phyloP scores from a whole-genome alignment of 345 rosid species.

The Murraya koenigii region DNA sequence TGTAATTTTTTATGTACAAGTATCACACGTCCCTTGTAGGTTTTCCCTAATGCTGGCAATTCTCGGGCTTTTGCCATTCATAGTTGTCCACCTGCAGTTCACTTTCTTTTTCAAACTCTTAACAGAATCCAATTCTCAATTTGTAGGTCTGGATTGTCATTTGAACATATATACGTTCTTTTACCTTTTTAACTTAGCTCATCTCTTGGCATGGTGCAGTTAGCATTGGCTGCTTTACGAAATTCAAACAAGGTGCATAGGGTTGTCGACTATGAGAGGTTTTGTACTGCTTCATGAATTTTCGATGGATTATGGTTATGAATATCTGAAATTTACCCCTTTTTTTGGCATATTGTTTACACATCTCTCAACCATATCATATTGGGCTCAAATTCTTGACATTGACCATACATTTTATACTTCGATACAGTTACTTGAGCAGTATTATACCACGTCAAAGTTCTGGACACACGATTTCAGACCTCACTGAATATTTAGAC shows the following conservation, averaged over 20 bases:
- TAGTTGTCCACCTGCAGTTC: not conserved
- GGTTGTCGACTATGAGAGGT: conserved; percentile 80
- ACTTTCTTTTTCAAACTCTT: not conserved
- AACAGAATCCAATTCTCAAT: not conserved
- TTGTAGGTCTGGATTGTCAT: not conserved
- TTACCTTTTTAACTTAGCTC: conserved; percentile 1
- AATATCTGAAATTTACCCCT: not conserved
- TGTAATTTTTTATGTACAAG: not conserved
- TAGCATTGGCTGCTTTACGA: conserved; percentile 84
- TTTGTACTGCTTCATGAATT: conserved; percentile 16
- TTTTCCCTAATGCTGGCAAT: not conserved
- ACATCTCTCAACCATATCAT: not conserved
- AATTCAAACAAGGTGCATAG: conserved; percentile 54
- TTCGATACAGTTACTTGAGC: conserved; percentile 53
- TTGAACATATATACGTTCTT: not conserved
- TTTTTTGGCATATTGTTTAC: not conserved
- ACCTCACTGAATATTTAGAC: conserved; percentile 52
- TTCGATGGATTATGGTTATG: not conserved
- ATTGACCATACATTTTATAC: not conserved
- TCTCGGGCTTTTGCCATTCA: not conserved
- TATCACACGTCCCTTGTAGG: not conserved
- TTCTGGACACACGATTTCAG: conserved; percentile 47
- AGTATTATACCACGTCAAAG: conserved; percentile 56
- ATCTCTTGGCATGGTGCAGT: conserved; percentile 41
- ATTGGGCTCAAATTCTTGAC: not conserved